Conservation (phyloP, 768 basidiomycete genomes). For the Termitomyces sp. region DNA sequence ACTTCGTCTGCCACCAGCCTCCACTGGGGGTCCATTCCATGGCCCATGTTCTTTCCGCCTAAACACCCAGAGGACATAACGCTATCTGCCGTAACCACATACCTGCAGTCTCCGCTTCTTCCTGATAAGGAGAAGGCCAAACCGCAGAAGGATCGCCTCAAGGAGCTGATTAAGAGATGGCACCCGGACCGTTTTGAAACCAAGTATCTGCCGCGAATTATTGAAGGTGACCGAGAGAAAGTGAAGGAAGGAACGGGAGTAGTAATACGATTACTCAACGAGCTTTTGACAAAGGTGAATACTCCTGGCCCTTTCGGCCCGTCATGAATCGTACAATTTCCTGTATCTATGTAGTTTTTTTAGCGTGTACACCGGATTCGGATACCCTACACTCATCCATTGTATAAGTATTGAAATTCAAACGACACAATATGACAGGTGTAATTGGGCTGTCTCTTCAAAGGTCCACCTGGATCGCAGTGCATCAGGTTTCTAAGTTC, state of each 20-base stretch:
- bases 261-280: constrained; percentile 68
- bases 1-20: constrained; percentile 30
- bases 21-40: constrained; percentile 66
- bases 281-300: constrained; percentile 54
- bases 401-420: constrained; percentile 21
- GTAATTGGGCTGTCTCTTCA: not conserved
- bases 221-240: constrained; percentile 55
- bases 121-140: constrained; percentile 47
- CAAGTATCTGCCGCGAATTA: constrained; percentile 58
- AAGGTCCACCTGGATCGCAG: not conserved
- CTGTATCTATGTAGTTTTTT: constrained; percentile 18
- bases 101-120: constrained; percentile 53
- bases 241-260: constrained; percentile 70
- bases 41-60: constrained; percentile 64
- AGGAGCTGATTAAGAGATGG: constrained; percentile 72
- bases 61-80: constrained; percentile 58
- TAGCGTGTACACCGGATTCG: constrained; percentile 21
- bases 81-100: constrained; percentile 47
- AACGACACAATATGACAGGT: constrained; percentile 16
- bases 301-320: constrained; percentile 17
- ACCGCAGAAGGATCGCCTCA: constrained; percentile 63
- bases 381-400: constrained; percentile 21
- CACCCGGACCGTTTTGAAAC: constrained; percentile 82
- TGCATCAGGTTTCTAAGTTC: not conserved
- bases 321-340: constrained; percentile 10